Evolutionary conservation across 225 moss, liverwort and hornwort genomes (phyloP).

Genomic region (Pseudisothecium myosuroides): DNA sequence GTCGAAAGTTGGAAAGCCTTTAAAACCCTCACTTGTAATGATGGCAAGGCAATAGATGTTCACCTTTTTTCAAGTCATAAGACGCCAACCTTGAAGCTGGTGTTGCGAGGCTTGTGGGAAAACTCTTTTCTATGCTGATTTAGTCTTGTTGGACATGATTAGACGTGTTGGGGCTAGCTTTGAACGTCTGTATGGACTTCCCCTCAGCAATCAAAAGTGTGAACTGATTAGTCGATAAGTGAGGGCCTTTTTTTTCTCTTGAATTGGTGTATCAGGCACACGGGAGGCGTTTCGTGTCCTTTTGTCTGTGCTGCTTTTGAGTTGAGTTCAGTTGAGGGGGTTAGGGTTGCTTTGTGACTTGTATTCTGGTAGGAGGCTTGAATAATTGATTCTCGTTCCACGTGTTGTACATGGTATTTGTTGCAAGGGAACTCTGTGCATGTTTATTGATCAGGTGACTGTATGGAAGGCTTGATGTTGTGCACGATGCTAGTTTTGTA

Average conservation of each 20-base stretch:
- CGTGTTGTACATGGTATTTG: background rate
- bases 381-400: background rate
- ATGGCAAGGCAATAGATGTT: constrained; percentile 58
- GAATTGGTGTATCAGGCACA: constrained; percentile 1
- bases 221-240: constrained; percentile 30
- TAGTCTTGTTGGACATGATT: constrained; percentile 26
- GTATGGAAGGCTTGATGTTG: background rate
- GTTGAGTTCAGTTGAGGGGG: background rate
- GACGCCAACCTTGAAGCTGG: constrained; percentile 41
- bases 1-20: constrained; percentile 44
- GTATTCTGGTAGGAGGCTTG: background rate
- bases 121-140: constrained; percentile 5
- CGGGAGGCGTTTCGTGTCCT: background rate
- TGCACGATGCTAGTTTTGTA: background rate
- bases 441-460: background rate
- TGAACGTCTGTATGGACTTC: constrained; percentile 25
- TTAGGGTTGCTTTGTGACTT: background rate
- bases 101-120: constrained; percentile 21
- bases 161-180: constrained; percentile 34
- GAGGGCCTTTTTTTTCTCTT: constrained; percentile 17
- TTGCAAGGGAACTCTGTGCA: background rate
- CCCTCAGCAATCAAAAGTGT: constrained; percentile 30
- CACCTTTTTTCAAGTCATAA: constrained; percentile 51
- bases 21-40: constrained; percentile 31
- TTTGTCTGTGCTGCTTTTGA: background rate